Percentiles rank a stretch among this genome's conserved stretches.
phyloP scores from a whole-genome alignment of 1,139 yeast species.

The Protomyces macrosporus region DNA sequence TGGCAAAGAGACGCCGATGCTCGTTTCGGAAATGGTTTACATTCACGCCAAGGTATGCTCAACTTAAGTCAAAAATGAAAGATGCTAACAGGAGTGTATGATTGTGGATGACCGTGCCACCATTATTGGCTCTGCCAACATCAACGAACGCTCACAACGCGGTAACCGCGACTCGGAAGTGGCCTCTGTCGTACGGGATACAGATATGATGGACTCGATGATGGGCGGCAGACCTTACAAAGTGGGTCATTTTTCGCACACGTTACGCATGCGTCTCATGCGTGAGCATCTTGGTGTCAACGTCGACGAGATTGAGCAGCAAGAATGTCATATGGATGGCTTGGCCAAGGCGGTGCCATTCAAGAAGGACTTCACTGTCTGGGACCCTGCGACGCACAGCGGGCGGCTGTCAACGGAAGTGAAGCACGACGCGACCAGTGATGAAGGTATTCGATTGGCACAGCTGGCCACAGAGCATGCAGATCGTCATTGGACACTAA shows the following conservation, averaged over 20 bases:
- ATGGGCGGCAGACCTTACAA: constrained; percentile 79
- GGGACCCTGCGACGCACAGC: constrained; percentile 12
- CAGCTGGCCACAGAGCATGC: constrained; percentile 7
- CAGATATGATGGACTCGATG: constrained; percentile 61
- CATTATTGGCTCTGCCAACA: constrained; percentile 92
- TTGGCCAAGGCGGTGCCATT: constrained; percentile 40
- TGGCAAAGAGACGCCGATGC: constrained; percentile 58
- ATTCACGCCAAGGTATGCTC: constrained; percentile 72
- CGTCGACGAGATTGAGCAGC: constrained; percentile 77
- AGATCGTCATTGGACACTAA: constrained; percentile 18
- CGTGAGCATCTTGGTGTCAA: constrained; percentile 94
- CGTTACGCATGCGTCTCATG: constrained; percentile 84
- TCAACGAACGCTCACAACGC: constrained; percentile 90
- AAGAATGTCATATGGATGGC: constrained; percentile 55
- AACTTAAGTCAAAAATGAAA: background rate
- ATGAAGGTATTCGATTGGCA: constrained; percentile 9
- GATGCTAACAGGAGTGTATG: constrained; percentile 41
- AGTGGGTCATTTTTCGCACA: constrained; percentile 86
- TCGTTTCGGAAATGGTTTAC: constrained; percentile 86
- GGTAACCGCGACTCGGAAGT: constrained; percentile 93
- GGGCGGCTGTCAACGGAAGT: constrained; percentile 4
- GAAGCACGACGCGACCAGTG: background rate
- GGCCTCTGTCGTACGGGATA: constrained; percentile 81
- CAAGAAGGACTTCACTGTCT: constrained; percentile 11
- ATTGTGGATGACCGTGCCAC: constrained; percentile 92